Evolutionary conservation across 2,329 filamentous ascomycete species (phyloP).

Genomic region (Botrytis elliptica): DNA sequence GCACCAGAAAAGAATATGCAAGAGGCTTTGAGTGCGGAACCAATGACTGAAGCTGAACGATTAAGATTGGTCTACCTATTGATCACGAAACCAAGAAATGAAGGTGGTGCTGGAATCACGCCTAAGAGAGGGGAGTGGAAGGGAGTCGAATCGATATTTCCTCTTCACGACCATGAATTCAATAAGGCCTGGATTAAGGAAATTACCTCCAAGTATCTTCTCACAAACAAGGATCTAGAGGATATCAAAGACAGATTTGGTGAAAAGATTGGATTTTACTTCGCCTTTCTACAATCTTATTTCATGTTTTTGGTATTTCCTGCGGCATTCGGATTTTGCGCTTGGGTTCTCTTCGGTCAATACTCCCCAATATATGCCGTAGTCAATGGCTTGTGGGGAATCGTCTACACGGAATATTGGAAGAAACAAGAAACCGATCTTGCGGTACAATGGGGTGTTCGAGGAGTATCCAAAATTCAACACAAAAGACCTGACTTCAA

Average conservation of each 20-base stretch:
- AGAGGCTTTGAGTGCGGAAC: constrained; percentile 66
- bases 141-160: constrained; percentile 71
- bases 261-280: constrained; percentile 89
- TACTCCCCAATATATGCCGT: constrained; percentile 82
- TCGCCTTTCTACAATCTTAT: constrained; percentile 89
- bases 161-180: constrained; percentile 73
- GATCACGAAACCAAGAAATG: constrained; percentile 68
- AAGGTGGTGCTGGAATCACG: constrained; percentile 78
- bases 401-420: constrained; percentile 93
- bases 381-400: constrained; percentile 78
- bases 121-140: constrained; percentile 69
- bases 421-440: constrained; percentile 89
- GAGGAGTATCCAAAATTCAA: constrained; percentile 79
- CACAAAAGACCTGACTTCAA: constrained; percentile 73
- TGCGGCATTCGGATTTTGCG: constrained; percentile 70
- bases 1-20: constrained; percentile 73
- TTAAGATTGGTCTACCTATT: constrained; percentile 85
- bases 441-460: constrained; percentile 83
- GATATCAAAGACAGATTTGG: constrained; percentile 75
- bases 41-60: constrained; percentile 83
- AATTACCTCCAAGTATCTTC: constrained; percentile 69
- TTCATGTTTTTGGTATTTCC: constrained; percentile 83
- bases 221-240: constrained; percentile 66
- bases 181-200: constrained; percentile 74
- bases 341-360: constrained; percentile 79